These are phyloP conservation scores for Bolboschoenoplectus hybrid DNA, from an alignment of 202 grass and related monocot genomes.

Conservation along the genomic window DNA sequence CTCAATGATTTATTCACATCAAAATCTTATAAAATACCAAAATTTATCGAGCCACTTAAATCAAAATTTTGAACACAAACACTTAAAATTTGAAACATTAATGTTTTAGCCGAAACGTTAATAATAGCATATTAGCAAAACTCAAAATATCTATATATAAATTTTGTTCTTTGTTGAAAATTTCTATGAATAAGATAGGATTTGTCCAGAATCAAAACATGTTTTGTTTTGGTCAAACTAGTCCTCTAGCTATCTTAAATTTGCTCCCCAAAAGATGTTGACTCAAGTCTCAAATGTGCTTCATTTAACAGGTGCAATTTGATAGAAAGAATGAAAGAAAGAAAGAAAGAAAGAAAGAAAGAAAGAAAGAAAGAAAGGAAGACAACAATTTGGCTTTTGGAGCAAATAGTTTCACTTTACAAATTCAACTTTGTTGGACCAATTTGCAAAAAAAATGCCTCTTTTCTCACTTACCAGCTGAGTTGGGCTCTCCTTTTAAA, in stretches of 20 bases:
- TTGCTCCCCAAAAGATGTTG: neutral
- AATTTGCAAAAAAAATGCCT: constrained; percentile 20
- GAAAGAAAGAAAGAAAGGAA: too few species aligned
- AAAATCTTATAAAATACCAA: too few species aligned
- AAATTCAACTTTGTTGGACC: constrained; percentile 20
- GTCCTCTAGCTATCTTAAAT: neutral
- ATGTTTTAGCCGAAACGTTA: too few species aligned
- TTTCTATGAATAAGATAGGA: neutral
- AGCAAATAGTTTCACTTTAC: neutral
- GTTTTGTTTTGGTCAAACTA: neutral
- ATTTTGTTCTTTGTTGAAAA: neutral
- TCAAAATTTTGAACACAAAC: too few species aligned
- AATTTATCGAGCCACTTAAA: too few species aligned
- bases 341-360: too few species aligned
- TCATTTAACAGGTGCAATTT: neutral
- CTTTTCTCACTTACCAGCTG: constrained; percentile 24
- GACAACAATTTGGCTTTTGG: neutral
- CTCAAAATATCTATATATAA: neutral
- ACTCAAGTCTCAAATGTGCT: neutral
- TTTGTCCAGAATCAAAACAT: neutral
- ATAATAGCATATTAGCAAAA: too few species aligned
- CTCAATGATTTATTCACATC: too few species aligned
- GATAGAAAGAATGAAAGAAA: neutral
- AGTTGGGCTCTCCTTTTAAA: constrained; percentile 45
- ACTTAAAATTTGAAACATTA: too few species aligned